A percentile compares a stretch with the other conserved stretches of the same genome.
These are phyloP conservation scores for Lagerstroemia speciosa DNA, from an alignment of 345 rosid genomes.

Conservation along the genomic window DNA sequence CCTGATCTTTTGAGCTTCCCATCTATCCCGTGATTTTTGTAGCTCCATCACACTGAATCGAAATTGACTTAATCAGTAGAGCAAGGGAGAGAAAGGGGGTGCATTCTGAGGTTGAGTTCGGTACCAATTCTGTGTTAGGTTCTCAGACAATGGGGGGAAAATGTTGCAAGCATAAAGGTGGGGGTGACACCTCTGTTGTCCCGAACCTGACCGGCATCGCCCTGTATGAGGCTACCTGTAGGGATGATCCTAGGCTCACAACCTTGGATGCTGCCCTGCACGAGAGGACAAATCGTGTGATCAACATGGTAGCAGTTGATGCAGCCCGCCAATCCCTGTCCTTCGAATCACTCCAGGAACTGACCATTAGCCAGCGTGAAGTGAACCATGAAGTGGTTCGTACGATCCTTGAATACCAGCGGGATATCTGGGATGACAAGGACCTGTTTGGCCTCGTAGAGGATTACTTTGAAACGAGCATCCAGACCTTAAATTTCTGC, in stretches of 20 bases:
- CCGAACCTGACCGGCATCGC: conserved; percentile 30
- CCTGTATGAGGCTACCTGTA: conserved; percentile 64
- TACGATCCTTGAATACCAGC: conserved; percentile 45
- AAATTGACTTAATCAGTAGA: background rate
- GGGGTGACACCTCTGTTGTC: conserved; percentile 11
- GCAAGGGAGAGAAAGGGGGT: background rate
- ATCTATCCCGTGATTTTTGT: background rate
- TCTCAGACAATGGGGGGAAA: conserved; percentile 1
- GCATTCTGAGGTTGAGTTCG: background rate
- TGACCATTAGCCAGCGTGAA: conserved; percentile 45
- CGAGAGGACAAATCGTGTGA: conserved; percentile 47
- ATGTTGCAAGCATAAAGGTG: background rate
- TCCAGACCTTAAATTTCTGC: conserved; percentile 57
- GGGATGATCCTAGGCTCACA: conserved; percentile 47
- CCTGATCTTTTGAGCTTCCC: background rate
- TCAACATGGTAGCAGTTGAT: conserved; percentile 41
- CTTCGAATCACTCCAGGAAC: conserved; percentile 24
- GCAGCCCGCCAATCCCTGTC: conserved; percentile 45
- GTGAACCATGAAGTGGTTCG: conserved; percentile 63
- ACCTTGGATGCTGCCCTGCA: conserved; percentile 45
- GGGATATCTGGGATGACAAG: conserved; percentile 56
- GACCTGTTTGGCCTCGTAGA: conserved; percentile 52
- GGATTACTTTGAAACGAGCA: conserved; percentile 50
- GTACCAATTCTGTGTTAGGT: too few species aligned
- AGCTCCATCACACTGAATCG: background rate